Conservation (phyloP, 2,329 filamentous ascomycete genomes). For the Monosporascus cannonballus region DNA sequence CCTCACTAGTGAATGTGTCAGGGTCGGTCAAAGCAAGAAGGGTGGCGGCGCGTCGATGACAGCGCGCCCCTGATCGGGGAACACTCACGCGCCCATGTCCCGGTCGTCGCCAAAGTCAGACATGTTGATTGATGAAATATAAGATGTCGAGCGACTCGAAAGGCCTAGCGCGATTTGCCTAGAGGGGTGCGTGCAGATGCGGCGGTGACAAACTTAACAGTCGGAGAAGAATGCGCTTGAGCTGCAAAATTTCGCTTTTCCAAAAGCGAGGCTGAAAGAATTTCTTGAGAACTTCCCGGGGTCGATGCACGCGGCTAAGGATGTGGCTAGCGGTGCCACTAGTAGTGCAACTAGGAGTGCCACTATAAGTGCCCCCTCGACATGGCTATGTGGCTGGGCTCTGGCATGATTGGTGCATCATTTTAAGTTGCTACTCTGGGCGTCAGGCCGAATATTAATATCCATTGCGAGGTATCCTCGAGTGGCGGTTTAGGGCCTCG, state of each 20-base stretch:
- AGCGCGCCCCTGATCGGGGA: constrained; percentile 2
- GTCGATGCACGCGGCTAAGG: not conserved
- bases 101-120: constrained; percentile 26
- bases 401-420: too few species aligned
- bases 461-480: too few species aligned
- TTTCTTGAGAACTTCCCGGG: not conserved
- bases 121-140: constrained; percentile 12
- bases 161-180: constrained; percentile 1
- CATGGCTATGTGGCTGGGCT: not conserved
- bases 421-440: too few species aligned
- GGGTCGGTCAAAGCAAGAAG: not conserved
- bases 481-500: too few species aligned
- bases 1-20: constrained; percentile 44
- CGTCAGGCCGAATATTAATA: too few species aligned
- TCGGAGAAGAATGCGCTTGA: constrained; percentile 8
- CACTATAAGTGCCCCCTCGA: not conserved
- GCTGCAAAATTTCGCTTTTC: constrained; percentile 15
- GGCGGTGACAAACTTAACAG: constrained; percentile 9
- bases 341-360: too few species aligned
- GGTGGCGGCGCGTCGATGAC: not conserved
- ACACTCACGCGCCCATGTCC: constrained; percentile 19
- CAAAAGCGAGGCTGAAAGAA: constrained; percentile 20
- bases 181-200: constrained; percentile 4
- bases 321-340: not conserved
- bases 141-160: constrained; percentile 3